Evolutionary conservation across 176 grass and related monocot species (phyloP), one percentile per base, ranked within the genome.

Genomic region (Guadua angustifolia): DNA sequence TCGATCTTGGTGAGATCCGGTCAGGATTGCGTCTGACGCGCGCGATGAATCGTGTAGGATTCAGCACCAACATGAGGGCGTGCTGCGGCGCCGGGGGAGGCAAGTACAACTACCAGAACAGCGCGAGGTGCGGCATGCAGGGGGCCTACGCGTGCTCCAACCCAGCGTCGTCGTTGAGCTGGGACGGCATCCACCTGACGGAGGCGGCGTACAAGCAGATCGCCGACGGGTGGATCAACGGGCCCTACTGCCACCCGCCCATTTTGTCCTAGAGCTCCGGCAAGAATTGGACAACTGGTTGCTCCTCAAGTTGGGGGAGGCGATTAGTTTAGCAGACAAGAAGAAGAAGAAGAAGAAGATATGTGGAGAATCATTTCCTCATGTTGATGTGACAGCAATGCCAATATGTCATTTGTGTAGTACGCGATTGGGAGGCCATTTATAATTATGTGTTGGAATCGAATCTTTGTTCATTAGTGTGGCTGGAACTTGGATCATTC

Each of bases 121-220:
- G 47, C 21, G 87, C 84, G 18, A 36, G 92, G 61, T 97, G 94
- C 50, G 90, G 88, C 6, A 90, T 92, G 92, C 3, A 70, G 6
- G 92, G 92, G 11, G 76, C 90, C 0, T 92, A 65, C 56, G 83
- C 92, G 17, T 97, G 94, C 81, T 24, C 68, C 24, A 53, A 80
- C 76, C 92, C 92, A 6, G 17, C 94, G 38, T 69, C 88, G 25
- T 94, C 93, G 55, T 66, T 97, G 22, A 97, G 92, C 81, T 97
- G 94, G 94, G 94, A 97, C 60, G 94, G 92, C 26, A 97, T 97
- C 53, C 94, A 97, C 78, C 79, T 97, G 2, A 97, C 94, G 6
- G 94, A 97, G 86, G 94, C 94, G 55, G 94, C 94, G 6, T 92
- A 97, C 81, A 88, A 74, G 74, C 57, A 89, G 79, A 94, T 97